Evolutionary conservation across 1,139 yeast species (phyloP).

Genomic region (Saccharomycopsis hybrid): DNA sequence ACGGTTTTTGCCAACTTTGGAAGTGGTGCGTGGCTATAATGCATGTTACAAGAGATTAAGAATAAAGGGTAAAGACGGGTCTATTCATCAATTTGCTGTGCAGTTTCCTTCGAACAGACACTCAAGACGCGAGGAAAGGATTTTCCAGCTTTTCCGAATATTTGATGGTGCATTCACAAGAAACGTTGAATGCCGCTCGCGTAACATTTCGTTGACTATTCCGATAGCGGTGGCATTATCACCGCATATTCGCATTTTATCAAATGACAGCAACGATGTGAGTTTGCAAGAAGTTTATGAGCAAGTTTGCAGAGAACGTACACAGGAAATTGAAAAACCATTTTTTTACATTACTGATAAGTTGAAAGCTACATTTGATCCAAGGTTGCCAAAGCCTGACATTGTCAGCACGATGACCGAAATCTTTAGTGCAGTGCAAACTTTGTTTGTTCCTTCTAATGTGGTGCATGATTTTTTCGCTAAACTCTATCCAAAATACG

Average conservation of each 20-base stretch:
- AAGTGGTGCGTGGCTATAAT: conserved; percentile 83
- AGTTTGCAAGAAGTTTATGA: conserved; percentile 88
- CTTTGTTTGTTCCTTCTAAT: conserved; percentile 82
- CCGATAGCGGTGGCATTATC: conserved; percentile 93
- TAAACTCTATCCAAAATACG: conserved; percentile 67
- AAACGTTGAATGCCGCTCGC: conserved; percentile 82
- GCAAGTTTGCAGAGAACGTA: conserved; percentile 68
- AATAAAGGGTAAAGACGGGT: conserved; percentile 92
- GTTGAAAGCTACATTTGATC: conserved; percentile 88
- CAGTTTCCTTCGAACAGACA: conserved; percentile 98
- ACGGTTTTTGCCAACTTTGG: conserved; percentile 84
- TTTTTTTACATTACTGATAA: conserved; percentile 81
- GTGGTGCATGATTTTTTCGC: conserved; percentile 68
- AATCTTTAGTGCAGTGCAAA: conserved; percentile 83
- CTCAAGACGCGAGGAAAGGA: conserved; percentile 92
- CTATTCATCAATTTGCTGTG: conserved; percentile 86
- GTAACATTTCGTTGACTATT: conserved; percentile 78
- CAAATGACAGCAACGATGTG: conserved; percentile 71
- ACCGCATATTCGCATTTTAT: conserved; percentile 88
- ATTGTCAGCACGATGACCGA: conserved; percentile 85
- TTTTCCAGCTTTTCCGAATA: conserved; percentile 84
- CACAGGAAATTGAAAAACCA: conserved; percentile 84
- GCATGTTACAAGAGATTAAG: conserved; percentile 89
- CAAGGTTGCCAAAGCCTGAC: conserved; percentile 89
- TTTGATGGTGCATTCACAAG: conserved; percentile 76